Percentiles rank a stretch among this genome's conserved stretches.
phyloP scores from a whole-genome alignment of 2,329 filamentous ascomycete genomes.

The Uncinocarpus reesii region DNA sequence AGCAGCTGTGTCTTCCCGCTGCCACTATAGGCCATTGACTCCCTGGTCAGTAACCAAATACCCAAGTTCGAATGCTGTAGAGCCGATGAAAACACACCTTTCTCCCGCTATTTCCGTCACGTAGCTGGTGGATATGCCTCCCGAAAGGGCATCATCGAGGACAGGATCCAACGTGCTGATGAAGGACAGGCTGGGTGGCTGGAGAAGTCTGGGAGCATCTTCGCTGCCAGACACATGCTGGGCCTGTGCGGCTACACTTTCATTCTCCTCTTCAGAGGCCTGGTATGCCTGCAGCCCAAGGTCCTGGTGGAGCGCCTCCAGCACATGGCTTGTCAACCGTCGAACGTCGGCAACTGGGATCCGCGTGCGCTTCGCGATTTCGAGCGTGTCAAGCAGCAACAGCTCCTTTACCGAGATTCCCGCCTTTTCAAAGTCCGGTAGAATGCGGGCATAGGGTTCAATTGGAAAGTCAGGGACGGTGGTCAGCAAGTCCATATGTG shows the following conservation, averaged over 20 bases:
- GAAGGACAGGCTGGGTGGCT: slow-evolving; percentile 31
- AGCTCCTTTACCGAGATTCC: slow-evolving; percentile 72
- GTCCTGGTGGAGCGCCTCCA: slow-evolving; percentile 57
- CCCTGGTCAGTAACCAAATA: slow-evolving; percentile 3
- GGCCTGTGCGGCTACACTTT: neutral
- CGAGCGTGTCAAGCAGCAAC: slow-evolving; percentile 67
- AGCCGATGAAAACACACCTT: slow-evolving; percentile 44
- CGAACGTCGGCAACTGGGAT: slow-evolving; percentile 72
- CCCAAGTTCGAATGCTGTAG: neutral
- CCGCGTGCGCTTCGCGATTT: slow-evolving; percentile 76
- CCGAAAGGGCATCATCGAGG: slow-evolving; percentile 62
- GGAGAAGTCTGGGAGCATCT: neutral
- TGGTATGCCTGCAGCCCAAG: slow-evolving; percentile 33
- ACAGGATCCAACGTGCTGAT: slow-evolving; percentile 72
- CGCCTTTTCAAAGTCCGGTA: slow-evolving; percentile 70
- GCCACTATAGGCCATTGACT: slow-evolving; percentile 44
- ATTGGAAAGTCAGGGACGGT: slow-evolving; percentile 72
- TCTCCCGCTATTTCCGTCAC: slow-evolving; percentile 87
- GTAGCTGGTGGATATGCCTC: slow-evolving; percentile 70
- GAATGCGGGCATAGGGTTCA: slow-evolving; percentile 59
- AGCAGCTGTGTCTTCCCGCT: slow-evolving; percentile 93
- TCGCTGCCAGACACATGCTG: neutral
- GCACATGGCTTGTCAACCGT: slow-evolving; percentile 57
- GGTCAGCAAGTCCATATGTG: slow-evolving; percentile 58
- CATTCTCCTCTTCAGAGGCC: slow-evolving; percentile 13